Conservation (phyloP, 2,329 filamentous ascomycete species). For the Trichophyton simii region DNA sequence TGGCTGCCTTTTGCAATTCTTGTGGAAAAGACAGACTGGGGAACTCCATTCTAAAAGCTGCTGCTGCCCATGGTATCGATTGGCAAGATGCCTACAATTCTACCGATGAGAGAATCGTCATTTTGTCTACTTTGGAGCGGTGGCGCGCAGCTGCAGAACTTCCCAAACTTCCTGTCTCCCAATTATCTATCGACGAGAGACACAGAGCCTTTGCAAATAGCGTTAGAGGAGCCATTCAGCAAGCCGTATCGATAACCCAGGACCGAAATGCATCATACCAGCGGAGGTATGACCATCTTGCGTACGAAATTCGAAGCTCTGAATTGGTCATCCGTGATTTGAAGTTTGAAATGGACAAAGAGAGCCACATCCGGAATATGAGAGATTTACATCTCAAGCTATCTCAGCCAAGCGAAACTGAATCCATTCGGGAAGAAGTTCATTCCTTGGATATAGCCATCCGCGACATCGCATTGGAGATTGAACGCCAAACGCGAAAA, state of each 20-base stretch:
- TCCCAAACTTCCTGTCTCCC: not conserved
- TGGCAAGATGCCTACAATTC: conserved; percentile 19
- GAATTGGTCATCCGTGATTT: conserved; percentile 4
- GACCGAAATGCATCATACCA: not conserved
- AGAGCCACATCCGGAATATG: not conserved
- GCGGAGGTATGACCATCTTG: not conserved
- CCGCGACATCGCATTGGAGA: not conserved
- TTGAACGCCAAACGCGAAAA: not conserved
- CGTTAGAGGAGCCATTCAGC: not conserved
- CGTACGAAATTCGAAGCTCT: not conserved
- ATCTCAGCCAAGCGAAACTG: not conserved
- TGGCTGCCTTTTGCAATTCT: conserved; percentile 29
- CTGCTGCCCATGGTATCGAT: conserved; percentile 26
- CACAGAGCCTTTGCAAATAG: not conserved
- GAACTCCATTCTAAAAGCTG: conserved; percentile 23
- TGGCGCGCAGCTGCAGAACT: conserved; percentile 21
- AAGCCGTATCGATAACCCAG: not conserved
- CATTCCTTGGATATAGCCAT: conserved; percentile 1
- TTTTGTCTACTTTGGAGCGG: conserved; percentile 13
- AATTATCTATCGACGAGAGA: not conserved
- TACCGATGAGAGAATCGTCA: conserved; percentile 18
- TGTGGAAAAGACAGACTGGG: conserved; percentile 23
- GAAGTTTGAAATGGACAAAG: conserved; percentile 2
- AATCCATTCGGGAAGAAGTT: not conserved
- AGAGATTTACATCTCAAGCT: not conserved